Percentiles rank a stretch among this genome's conserved stretches.
Evolutionary conservation across 2,329 filamentous ascomycete genomes (phyloP).

Genomic region (Aspergillus fumigatus): DNA sequence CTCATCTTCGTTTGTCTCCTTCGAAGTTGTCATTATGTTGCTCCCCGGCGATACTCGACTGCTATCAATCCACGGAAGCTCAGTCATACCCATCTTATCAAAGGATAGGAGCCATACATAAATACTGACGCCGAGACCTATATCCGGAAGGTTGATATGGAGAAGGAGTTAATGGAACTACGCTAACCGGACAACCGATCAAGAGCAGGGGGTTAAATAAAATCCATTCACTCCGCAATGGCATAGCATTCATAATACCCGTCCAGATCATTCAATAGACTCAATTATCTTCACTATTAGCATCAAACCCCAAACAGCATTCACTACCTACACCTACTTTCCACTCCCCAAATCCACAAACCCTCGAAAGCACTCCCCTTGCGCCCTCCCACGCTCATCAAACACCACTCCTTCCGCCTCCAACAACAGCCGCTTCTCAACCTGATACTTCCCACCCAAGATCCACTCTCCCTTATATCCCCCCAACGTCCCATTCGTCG

Average conservation of each 20-base stretch:
- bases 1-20: neutral
- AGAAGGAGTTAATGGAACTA: too few relatives aligned
- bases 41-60: neutral
- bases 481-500: slow-evolving; percentile 59
- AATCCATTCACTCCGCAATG: neutral
- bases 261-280: neutral
- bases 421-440: slow-evolving; percentile 33
- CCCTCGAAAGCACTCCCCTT: slow-evolving; percentile 29
- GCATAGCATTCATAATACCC: neutral
- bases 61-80: neutral
- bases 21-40: neutral
- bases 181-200: neutral
- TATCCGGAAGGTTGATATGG: neutral
- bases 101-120: neutral
- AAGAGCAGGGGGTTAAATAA: neutral
- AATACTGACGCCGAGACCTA: neutral
- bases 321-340: neutral
- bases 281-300: neutral
- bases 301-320: neutral
- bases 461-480: slow-evolving; percentile 47
- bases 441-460: slow-evolving; percentile 36
- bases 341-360: slow-evolving; percentile 17
- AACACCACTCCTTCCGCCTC: slow-evolving; percentile 34
- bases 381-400: slow-evolving; percentile 21
- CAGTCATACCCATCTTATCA: neutral